Base-by-base conservation (phyloP, 2,329 filamentous ascomycete species). In the Ceratocystis destructans region DNA sequence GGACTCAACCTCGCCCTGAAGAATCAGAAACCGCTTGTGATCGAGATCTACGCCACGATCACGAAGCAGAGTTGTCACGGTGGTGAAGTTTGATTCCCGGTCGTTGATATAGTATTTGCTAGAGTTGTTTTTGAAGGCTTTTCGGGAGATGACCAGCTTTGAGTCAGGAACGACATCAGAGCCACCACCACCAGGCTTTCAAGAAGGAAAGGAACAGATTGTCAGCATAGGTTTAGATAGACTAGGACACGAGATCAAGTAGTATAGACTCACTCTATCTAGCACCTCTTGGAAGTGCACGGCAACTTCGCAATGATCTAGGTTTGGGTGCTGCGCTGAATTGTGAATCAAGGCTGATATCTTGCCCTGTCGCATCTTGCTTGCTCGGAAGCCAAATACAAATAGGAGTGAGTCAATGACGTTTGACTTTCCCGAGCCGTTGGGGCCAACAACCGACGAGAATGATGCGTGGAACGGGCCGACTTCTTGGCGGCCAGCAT, bases 311-410 rank as follows among this genome's bases (percentile, higher is more conserved):
- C 94, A 99, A 73, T 87, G 86, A 61, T 95, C 89, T 22, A 99
- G 78, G 71, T 96, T 83, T 0, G 91, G 91, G 71, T 88, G 85
- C 66, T 89, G 84, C 0, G 91, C 92, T 12, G 94, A 97, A 75
- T 97, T 99, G 78, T 99, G 94, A 70, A 99, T 99, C 62, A 99
- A 79, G 3, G 94, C 94, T 0, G 94, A 99, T 61, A 99, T 91
- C 78, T 99, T 99, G 73, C 94, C 94, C 75, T 99, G 94, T 72
- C 94, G 84, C 94, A 99, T 99, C 78, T 99, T 99, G 80, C 93
- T 97, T 53, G 94, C 94, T 68, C 94, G 87, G 79, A 99, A 99
- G 65, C 95, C 94, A 73, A 99, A 99, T n/a, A 99, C 94, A 73
- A 99, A 99, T 0, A 99, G 83, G 33, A 99, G 79, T 1, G 94